A percentile compares a stretch with the other conserved stretches of the same genome.
Evolutionary conservation across 139 green algal species (phyloP).

Genomic region (Helicosporidium sp.): DNA sequence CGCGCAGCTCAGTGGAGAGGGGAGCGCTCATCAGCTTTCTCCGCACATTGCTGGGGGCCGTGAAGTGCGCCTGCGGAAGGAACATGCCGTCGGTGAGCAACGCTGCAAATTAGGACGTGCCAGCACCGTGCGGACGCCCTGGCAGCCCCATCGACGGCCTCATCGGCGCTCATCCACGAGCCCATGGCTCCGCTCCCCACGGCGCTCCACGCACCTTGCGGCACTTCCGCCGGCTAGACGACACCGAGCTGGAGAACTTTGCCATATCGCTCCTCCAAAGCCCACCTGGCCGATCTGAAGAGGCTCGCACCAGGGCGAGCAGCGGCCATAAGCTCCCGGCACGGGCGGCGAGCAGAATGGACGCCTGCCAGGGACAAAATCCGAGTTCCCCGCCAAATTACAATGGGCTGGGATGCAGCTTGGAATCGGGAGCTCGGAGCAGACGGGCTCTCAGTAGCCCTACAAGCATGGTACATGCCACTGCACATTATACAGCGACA

Average conservation of each 20-base stretch:
- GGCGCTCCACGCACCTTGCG: constrained; percentile 61
- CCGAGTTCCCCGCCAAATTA: too few species aligned
- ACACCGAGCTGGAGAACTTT: constrained; percentile 63
- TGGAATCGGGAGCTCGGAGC: too few species aligned
- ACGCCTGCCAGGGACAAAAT: too few species aligned
- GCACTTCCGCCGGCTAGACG: constrained; percentile 71
- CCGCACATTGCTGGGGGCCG: constrained; percentile 65
- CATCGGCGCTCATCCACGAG: too few species aligned
- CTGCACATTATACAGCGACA: too few species aligned
- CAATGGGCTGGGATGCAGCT: too few species aligned
- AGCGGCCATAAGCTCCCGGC: too few species aligned
- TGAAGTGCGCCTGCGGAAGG: constrained; percentile 80
- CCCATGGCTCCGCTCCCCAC: neutral
- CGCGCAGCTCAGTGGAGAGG: constrained; percentile 70
- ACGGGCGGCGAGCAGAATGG: too few species aligned
- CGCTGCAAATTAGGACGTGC: neutral
- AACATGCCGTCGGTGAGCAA: neutral
- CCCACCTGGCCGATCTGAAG: neutral
- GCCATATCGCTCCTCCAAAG: too few species aligned
- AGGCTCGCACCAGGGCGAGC: neutral
- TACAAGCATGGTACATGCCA: too few species aligned
- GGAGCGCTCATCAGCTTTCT: constrained; percentile 88
- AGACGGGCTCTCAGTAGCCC: too few species aligned
- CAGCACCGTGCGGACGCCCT: neutral
- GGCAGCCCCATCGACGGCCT: too few species aligned